phyloP scores from a whole-genome alignment of 768 basidiomycete species.

The Melanogaster broomeanus region DNA sequence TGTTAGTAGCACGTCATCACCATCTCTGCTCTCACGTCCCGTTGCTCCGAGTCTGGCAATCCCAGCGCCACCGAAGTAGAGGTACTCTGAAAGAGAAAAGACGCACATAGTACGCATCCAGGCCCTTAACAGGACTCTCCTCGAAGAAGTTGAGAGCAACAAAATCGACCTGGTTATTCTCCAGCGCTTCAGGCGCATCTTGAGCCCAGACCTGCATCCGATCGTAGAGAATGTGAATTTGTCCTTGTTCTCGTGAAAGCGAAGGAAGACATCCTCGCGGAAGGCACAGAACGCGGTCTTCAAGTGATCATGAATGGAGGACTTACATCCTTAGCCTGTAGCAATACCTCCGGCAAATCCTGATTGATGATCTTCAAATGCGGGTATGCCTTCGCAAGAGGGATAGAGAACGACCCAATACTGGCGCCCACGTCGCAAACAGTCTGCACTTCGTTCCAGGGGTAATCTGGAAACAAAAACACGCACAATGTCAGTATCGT shows the following conservation, averaged over 20 bases:
- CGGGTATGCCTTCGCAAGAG: constrained; percentile 27
- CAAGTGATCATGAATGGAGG: neutral
- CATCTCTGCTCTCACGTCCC: too few species aligned
- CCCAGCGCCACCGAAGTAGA: too few species aligned
- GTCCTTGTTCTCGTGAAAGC: neutral
- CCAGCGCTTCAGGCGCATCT: constrained; percentile 17
- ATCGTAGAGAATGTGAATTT: neutral
- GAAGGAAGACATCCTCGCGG: too few species aligned
- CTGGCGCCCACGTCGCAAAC: constrained; percentile 33
- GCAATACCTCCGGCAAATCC: constrained; percentile 30
- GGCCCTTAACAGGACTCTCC: too few species aligned
- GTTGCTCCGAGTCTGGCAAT: too few species aligned
- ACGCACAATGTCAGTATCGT: too few species aligned
- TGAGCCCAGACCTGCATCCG: constrained; percentile 13
- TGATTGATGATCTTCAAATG: constrained; percentile 28
- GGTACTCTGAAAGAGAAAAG: too few species aligned
- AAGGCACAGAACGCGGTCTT: neutral
- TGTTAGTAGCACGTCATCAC: constrained; percentile 12
- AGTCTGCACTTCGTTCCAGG: constrained; percentile 25
- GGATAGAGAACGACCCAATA: constrained; percentile 26
- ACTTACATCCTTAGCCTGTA: too few species aligned
- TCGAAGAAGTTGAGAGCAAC: constrained; percentile 8
- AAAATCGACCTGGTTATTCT: constrained; percentile 13
- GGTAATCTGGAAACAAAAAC: constrained; percentile 19
- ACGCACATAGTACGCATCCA: too few species aligned